Evolutionary conservation across 805 yeast species (phyloP).

Genomic region (Candida silvicultrix): DNA sequence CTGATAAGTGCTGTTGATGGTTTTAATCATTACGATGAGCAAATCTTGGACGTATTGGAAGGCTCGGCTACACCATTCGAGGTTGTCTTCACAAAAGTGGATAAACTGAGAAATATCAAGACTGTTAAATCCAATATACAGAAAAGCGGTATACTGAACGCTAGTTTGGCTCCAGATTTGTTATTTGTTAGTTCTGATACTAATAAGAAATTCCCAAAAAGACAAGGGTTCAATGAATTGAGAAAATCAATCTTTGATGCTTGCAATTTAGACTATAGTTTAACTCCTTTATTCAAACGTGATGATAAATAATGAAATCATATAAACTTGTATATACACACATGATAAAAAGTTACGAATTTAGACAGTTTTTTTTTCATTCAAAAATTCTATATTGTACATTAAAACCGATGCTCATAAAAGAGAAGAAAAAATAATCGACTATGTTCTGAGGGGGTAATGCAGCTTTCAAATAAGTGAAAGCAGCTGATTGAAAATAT

Average conservation of each 20-base stretch:
- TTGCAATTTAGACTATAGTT: slow-evolving; percentile 35
- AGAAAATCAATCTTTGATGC: slow-evolving; percentile 45
- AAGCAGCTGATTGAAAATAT: background rate
- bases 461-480: background rate
- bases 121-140: slow-evolving; percentile 33
- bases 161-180: slow-evolving; percentile 33
- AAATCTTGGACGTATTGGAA: slow-evolving; percentile 43
- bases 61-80: slow-evolving; percentile 63
- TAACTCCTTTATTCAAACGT: slow-evolving; percentile 17
- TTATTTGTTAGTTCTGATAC: slow-evolving; percentile 47
- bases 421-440: background rate
- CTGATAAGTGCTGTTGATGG: slow-evolving; percentile 59
- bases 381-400: background rate
- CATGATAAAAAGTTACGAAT: background rate
- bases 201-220: slow-evolving; percentile 25
- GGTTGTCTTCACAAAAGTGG: slow-evolving; percentile 72
- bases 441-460: background rate
- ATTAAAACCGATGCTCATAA: background rate
- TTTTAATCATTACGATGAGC: slow-evolving; percentile 47
- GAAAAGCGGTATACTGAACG: slow-evolving; percentile 32
- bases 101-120: slow-evolving; percentile 37
- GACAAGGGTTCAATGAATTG: slow-evolving; percentile 51
- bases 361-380: too few relatives aligned
- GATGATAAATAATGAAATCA: background rate
- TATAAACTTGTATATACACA: background rate